Evolutionary conservation across 1,284 basidiomycete species (phyloP).

Genomic region (Phylloboletellus chloephorus): DNA sequence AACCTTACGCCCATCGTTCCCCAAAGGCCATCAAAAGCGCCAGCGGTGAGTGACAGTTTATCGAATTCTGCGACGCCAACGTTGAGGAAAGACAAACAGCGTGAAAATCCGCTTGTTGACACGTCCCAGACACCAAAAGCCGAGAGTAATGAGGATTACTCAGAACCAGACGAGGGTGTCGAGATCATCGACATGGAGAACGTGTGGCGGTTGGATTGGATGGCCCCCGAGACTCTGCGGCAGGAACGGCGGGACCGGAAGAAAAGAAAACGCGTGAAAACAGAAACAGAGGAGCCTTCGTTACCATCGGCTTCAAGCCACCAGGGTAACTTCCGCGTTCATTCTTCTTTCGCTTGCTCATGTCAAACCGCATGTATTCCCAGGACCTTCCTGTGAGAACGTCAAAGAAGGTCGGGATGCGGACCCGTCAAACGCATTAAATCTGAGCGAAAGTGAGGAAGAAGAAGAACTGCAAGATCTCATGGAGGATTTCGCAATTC

Average conservation of each 20-base stretch:
- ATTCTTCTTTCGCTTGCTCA: not conserved
- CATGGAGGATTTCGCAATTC: slow-evolving; percentile 69
- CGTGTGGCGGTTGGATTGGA: slow-evolving; percentile 78
- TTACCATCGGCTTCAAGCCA: slow-evolving; percentile 22
- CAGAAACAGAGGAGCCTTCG: slow-evolving; percentile 42
- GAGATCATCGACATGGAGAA: slow-evolving; percentile 85
- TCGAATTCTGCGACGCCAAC: slow-evolving; percentile 39
- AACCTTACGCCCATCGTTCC: slow-evolving; percentile 46
- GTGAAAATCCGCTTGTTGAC: slow-evolving; percentile 28
- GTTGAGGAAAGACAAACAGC: slow-evolving; percentile 38
- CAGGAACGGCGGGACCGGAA: slow-evolving; percentile 46
- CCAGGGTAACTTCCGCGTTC: slow-evolving; percentile 32
- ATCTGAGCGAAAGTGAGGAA: slow-evolving; percentile 80
- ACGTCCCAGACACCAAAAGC: slow-evolving; percentile 28
- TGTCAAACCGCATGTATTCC: slow-evolving; percentile 2
- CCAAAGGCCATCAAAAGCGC: slow-evolving; percentile 31
- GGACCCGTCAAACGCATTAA: slow-evolving; percentile 66
- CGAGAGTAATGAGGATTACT: slow-evolving; percentile 67
- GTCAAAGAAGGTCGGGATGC: slow-evolving; percentile 41
- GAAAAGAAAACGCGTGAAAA: slow-evolving; percentile 39
- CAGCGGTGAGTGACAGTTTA: slow-evolving; percentile 46
- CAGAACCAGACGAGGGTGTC: slow-evolving; percentile 85
- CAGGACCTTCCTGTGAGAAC: slow-evolving; percentile 32
- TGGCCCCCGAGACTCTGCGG: slow-evolving; percentile 77
- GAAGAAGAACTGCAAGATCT: slow-evolving; percentile 85